Conservation (phyloP, 2,329 filamentous ascomycete species). For the Aspergillus tamarii region DNA sequence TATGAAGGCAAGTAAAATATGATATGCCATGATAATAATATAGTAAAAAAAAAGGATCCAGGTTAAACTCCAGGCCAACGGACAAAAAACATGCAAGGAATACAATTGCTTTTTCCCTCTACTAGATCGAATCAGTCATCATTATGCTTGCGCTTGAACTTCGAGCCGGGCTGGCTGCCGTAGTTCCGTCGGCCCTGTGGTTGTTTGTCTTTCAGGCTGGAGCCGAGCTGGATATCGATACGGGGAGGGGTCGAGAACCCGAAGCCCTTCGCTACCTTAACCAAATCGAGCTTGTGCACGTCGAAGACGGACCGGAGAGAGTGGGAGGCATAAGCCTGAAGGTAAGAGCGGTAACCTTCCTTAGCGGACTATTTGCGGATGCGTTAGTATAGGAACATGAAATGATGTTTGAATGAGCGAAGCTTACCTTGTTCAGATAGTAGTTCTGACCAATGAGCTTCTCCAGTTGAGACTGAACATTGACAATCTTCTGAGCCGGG, state of each 20-base stretch:
- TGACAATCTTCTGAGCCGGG: constrained; percentile 86
- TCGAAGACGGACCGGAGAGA: constrained; percentile 82
- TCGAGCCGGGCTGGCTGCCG: constrained; percentile 71
- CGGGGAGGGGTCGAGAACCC: constrained; percentile 77
- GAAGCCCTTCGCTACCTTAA: constrained; percentile 83
- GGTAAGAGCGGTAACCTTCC: constrained; percentile 81
- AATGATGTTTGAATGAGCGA: background rate
- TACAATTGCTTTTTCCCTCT: constrained; percentile 12
- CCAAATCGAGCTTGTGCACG: constrained; percentile 77
- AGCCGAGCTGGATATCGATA: constrained; percentile 76
- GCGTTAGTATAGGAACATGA: background rate
- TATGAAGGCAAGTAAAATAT: constrained; percentile 1
- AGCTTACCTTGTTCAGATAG: constrained; percentile 81
- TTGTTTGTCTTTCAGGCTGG: constrained; percentile 71
- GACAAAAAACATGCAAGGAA: constrained; percentile 13
- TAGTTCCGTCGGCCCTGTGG: constrained; percentile 67
- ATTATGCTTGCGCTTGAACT: constrained; percentile 55
- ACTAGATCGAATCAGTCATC: constrained; percentile 28
- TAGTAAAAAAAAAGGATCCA: constrained; percentile 5
- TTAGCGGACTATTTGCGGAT: constrained; percentile 58
- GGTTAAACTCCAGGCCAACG: constrained; percentile 19
- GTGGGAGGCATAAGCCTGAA: constrained; percentile 93
- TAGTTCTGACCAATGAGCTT: constrained; percentile 95
- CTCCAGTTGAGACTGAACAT: constrained; percentile 88
- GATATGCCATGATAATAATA: constrained; percentile 2